These are phyloP conservation scores for Amphibolis antarctica DNA, from an alignment of 106 monocot species.

Conservation along the genomic window DNA sequence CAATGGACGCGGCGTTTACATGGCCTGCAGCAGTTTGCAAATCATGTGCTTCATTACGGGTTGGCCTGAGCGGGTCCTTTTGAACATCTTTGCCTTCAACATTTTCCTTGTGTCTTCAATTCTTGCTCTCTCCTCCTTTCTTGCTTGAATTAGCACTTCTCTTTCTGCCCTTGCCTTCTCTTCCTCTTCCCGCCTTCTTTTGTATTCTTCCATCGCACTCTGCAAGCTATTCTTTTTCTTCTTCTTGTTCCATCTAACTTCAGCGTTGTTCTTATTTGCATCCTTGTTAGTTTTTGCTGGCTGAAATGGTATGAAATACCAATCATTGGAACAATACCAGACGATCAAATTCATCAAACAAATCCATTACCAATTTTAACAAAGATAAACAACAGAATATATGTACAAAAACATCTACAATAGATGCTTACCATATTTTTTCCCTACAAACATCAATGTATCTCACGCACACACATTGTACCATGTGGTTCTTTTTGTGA, in stretches of 20 bases:
- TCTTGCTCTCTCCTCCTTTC: conserved; percentile 39
- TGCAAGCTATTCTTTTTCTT: conserved; percentile 40
- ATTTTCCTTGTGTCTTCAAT: conserved; percentile 44
- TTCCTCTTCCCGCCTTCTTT: conserved; percentile 45
- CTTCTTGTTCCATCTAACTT: conserved; percentile 6
- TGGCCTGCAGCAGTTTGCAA: conserved; percentile 48
- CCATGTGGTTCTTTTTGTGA: too few relatives aligned
- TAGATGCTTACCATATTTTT: too few relatives aligned
- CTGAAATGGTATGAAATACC: background rate
- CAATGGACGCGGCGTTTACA: conserved; percentile 4
- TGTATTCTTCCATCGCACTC: conserved; percentile 57
- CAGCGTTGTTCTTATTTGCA: background rate
- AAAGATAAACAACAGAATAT: background rate
- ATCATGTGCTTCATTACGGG: conserved; percentile 93
- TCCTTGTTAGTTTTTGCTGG: too few relatives aligned
- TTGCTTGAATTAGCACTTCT: conserved; percentile 40
- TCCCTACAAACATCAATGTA: too few relatives aligned
- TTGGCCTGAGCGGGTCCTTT: conserved; percentile 77
- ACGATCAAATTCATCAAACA: background rate
- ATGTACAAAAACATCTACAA: too few relatives aligned
- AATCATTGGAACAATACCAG: background rate
- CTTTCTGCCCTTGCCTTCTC: conserved; percentile 63
- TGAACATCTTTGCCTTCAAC: conserved; percentile 62
- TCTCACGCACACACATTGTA: too few relatives aligned
- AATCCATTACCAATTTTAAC: background rate